Base-by-base conservation (phyloP, 2,329 filamentous ascomycete species). In the Metarhizium brunneum region DNA sequence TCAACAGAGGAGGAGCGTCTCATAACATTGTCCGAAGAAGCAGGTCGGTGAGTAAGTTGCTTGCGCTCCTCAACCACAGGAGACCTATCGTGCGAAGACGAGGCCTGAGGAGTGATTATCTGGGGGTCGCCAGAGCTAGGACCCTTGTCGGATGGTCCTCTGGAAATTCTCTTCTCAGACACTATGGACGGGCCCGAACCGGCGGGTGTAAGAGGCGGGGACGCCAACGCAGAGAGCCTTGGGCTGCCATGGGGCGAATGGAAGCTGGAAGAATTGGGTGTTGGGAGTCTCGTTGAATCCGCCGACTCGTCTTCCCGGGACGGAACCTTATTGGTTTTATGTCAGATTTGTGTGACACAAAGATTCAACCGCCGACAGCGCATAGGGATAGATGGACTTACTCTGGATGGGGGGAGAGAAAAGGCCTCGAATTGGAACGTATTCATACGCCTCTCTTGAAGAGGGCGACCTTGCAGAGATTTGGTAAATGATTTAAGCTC, bases 361-460 rank as follows among this genome's bases (percentile, higher is more conserved):
- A 56, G 52, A 47, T 16, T 16, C 38, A 40, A 16, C 11, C 38
- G 38, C 55, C 66, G 57, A 56, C 36, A 18, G 20, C 32, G 42
- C 14, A n/a, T 4, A n/a, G 38, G 2, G 18, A 29, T 29, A 11
- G 18, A 29, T 29, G 20, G 42, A 81, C 87, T 72, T 84, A 92
- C 90, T 73, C 89, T 82, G 49, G 90, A 92, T 36, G 83, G 80
- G 42, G 94, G 92, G 53, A 97, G 78, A 40, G 94, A 97, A 60
- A 96, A 85, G 38, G 92, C 87, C 68, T 96, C 92, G 66, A 92
- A 97, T 47, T 87, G 85, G 72, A 90, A 95, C 67, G 91, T 89
- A 67, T 87, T 88, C 77, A 95, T 83, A 60, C 92, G 84, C 56
- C 84, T 81, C 64, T 92, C 87, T 73, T 96, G 92, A 58, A 96